phyloP scores from a whole-genome alignment of 75 land plant species.

The Larix kaempferi region DNA sequence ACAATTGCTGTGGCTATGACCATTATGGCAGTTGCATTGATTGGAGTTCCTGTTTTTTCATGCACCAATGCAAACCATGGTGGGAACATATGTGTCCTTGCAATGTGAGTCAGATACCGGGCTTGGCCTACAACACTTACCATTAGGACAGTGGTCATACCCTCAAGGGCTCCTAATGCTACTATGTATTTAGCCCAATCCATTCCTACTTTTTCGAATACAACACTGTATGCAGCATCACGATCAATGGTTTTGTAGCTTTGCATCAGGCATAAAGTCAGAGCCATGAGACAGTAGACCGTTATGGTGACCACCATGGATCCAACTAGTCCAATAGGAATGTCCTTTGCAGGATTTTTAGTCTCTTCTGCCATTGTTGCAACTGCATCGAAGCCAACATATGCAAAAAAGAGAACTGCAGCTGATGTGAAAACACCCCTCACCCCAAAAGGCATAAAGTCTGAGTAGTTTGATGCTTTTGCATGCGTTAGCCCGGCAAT shows the following conservation, averaged over 20 bases:
- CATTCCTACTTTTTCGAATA: slow-evolving; percentile 43
- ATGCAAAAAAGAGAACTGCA: slow-evolving; percentile 43
- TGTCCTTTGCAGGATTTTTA: slow-evolving; percentile 61
- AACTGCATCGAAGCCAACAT: slow-evolving; percentile 82
- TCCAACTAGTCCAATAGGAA: slow-evolving; percentile 64
- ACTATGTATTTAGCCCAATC: slow-evolving; percentile 91
- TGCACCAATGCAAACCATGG: slow-evolving; percentile 76
- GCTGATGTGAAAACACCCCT: slow-evolving; percentile 66
- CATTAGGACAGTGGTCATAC: slow-evolving; percentile 80
- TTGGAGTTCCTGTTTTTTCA: slow-evolving; percentile 60
- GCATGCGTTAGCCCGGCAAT: slow-evolving; percentile 82
- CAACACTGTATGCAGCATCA: slow-evolving; percentile 58
- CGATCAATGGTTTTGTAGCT: slow-evolving; percentile 27
- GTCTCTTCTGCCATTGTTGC: slow-evolving; percentile 76
- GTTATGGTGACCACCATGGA: slow-evolving; percentile 52
- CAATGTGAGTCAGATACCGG: slow-evolving; percentile 83
- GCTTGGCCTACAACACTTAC: slow-evolving; percentile 78
- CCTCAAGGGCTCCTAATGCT: slow-evolving; percentile 78
- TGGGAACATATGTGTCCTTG: slow-evolving; percentile 78
- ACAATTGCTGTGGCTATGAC: slow-evolving; percentile 47
- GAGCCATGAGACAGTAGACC: slow-evolving; percentile 42
- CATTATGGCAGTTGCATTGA: slow-evolving; percentile 68
- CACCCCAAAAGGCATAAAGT: slow-evolving; percentile 61
- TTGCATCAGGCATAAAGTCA: slow-evolving; percentile 49
- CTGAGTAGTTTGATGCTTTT: slow-evolving; percentile 29